phyloP scores from a whole-genome alignment of 2,329 filamentous ascomycete species.

The Chaetomium globosum region DNA sequence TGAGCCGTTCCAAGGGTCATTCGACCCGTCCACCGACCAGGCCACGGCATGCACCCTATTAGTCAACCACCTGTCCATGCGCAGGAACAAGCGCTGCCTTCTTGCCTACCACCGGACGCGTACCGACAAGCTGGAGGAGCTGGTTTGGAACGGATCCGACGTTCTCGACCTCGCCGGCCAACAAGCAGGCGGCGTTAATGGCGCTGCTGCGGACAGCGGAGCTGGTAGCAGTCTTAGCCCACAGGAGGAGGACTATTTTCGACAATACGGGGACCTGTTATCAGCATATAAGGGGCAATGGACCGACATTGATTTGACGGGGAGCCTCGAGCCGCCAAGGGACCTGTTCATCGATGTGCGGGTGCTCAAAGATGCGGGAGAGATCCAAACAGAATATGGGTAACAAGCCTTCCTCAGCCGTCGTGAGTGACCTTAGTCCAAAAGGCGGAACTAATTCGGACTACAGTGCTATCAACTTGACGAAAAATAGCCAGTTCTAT shows the following conservation, averaged over 20 bases:
- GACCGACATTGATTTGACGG: conserved; percentile 96
- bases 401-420: conserved; percentile 46
- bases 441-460: conserved; percentile 34
- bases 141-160: conserved; percentile 89
- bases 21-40: conserved; percentile 81
- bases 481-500: conserved; percentile 97
- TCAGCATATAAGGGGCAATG: conserved; percentile 98
- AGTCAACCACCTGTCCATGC: conserved; percentile 92
- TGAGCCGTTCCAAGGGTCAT: conserved; percentile 79
- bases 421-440: neutral
- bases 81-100: conserved; percentile 92
- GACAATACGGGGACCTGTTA: conserved; percentile 86
- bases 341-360: conserved; percentile 97
- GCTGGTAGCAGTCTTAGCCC: conserved; percentile 80
- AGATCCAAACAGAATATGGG: conserved; percentile 99
- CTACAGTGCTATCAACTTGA: conserved; percentile 84
- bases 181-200: conserved; percentile 47
- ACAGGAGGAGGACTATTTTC: conserved; percentile 94
- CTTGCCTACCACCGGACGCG: conserved; percentile 91
- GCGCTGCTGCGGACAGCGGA: conserved; percentile 48
- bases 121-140: conserved; percentile 86
- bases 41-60: conserved; percentile 85
- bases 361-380: conserved; percentile 92
- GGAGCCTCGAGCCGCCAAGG: conserved; percentile 87
- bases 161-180: conserved; percentile 70